phyloP scores from a whole-genome alignment of 306 rosid genomes.

The Fragaria vesca region DNA sequence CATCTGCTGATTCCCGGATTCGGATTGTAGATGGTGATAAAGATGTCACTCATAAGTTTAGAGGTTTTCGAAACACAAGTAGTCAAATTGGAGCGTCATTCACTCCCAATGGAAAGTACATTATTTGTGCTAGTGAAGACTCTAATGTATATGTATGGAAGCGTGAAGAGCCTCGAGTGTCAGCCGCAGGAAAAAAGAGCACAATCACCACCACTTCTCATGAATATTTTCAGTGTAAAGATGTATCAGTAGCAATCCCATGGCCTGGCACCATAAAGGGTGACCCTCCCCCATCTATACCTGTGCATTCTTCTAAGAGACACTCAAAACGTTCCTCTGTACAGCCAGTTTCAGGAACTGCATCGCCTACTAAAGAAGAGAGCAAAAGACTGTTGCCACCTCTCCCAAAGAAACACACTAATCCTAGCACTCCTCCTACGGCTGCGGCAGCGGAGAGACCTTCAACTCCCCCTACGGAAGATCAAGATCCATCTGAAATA shows the following conservation, averaged over 20 bases:
- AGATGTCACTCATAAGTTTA: conserved; percentile 61
- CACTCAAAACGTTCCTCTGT: conserved; percentile 34
- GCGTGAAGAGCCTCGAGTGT: conserved; percentile 46
- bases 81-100: conserved; percentile 85
- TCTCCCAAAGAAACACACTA: conserved; percentile 56
- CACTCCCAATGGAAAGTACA: conserved; percentile 57
- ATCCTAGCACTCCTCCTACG: not conserved
- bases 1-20: conserved; percentile 81
- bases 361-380: conserved; percentile 34
- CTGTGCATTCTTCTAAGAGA: conserved; percentile 44
- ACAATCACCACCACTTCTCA: conserved; percentile 32
- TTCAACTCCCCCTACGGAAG: conserved; percentile 34
- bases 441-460: conserved; percentile 14
- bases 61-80: conserved; percentile 69
- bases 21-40: conserved; percentile 56
- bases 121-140: conserved; percentile 84
- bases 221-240: conserved; percentile 75
- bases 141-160: conserved; percentile 78
- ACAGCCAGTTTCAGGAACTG: conserved; percentile 18
- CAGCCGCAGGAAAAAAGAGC: conserved; percentile 36
- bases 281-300: conserved; percentile 41
- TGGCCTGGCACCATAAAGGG: conserved; percentile 73
- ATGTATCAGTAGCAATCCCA: conserved; percentile 74
- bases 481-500: conserved; percentile 36
- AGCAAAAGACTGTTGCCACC: conserved; percentile 64